phyloP scores from a whole-genome alignment of 495 filamentous ascomycete genomes.

The Tuber indicum region DNA sequence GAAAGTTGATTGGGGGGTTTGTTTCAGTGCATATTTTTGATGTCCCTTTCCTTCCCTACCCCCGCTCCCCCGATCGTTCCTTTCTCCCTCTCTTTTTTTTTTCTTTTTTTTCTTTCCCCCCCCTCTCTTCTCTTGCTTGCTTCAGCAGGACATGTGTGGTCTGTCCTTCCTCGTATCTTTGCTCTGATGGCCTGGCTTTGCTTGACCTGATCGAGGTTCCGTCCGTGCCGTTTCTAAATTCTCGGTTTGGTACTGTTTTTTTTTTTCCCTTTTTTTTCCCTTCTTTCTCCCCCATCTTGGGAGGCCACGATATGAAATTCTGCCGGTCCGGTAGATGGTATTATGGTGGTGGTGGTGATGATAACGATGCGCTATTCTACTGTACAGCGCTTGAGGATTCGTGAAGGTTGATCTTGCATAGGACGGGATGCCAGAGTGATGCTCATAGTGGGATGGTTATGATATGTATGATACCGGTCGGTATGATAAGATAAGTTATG shows the following conservation, averaged over 20 bases:
- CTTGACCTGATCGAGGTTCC: neutral
- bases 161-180: neutral
- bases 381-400: neutral
- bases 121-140: neutral
- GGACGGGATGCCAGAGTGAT: neutral
- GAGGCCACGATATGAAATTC: neutral
- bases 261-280: neutral
- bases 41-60: neutral
- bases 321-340: neutral
- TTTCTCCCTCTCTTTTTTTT: neutral
- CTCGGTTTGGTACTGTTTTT: neutral
- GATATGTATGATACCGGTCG: too few relatives aligned
- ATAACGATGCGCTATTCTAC: neutral
- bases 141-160: neutral
- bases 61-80: neutral
- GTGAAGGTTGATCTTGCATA: neutral
- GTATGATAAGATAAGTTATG: neutral
- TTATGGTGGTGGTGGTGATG: neutral
- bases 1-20: conserved; percentile 1
- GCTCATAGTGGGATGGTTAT: neutral
- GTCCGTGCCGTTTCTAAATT: neutral
- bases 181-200: neutral
- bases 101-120: neutral
- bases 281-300: neutral
- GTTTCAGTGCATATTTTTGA: neutral